Evolutionary conservation across 441 rosid genomes (phyloP).

Genomic region (Brassica hybrid): DNA sequence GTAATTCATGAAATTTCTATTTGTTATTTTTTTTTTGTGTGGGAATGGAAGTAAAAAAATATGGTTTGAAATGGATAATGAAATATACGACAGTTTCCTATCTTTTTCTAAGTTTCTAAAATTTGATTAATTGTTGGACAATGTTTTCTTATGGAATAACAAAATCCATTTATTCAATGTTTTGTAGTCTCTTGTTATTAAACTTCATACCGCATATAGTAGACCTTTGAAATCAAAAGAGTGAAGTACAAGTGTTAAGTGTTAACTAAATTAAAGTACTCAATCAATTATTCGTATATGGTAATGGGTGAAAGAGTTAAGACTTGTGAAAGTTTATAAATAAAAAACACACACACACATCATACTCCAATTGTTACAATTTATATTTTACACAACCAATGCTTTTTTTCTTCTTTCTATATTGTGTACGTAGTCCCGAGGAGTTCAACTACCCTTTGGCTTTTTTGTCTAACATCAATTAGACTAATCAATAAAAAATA

Average conservation of each 20-base stretch:
- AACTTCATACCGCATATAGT: conserved; percentile 13
- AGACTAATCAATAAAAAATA: conserved; percentile 19
- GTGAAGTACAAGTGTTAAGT: conserved; percentile 24
- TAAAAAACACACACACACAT: not conserved
- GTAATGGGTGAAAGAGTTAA: conserved; percentile 20
- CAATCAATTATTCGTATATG: not conserved
- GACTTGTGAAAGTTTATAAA: conserved; percentile 15
- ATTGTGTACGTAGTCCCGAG: conserved; percentile 44
- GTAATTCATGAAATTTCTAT: not conserved
- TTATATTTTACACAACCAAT: conserved; percentile 1
- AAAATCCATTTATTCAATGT: not conserved
- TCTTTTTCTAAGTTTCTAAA: not conserved
- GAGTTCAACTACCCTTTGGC: conserved; percentile 45
- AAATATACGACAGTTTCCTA: not conserved
- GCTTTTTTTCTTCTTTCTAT: conserved; percentile 19
- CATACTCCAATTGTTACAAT: conserved; percentile 7
- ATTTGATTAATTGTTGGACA: not conserved
- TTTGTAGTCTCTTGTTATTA: not conserved
- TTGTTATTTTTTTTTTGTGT: not conserved
- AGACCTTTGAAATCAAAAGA: conserved; percentile 15
- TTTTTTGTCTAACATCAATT: conserved; percentile 37
- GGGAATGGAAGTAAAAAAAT: not conserved
- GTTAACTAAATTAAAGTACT: not conserved
- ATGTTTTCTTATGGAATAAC: not conserved
- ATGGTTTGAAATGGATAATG: not conserved